Conservation (phyloP, 306 rosid genomes). For the Inga leiocalycina region DNA sequence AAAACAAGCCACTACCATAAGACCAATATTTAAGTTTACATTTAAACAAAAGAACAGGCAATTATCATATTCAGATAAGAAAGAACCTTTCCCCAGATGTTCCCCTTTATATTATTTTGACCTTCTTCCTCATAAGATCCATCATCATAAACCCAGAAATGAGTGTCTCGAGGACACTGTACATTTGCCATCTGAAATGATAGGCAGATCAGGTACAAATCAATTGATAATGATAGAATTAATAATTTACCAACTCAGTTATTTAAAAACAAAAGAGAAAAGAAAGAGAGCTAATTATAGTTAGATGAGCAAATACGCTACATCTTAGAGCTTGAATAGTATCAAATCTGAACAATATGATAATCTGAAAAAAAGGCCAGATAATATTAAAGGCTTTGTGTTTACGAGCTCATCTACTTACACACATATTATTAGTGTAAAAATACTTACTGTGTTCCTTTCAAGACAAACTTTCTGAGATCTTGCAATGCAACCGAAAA, state of each 20-base stretch:
- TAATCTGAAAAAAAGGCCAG: neutral
- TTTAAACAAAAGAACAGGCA: constrained; percentile 37
- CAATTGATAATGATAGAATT: constrained; percentile 19
- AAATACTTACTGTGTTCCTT: constrained; percentile 17
- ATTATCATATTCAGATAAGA: constrained; percentile 53
- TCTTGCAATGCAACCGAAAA: constrained; percentile 17
- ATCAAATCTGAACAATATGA: constrained; percentile 6
- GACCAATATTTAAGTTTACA: constrained; percentile 32
- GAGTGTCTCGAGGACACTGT: constrained; percentile 92
- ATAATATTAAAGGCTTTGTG: constrained; percentile 2
- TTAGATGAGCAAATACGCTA: constrained; percentile 16
- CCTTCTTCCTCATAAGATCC: constrained; percentile 98
- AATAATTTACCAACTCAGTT: constrained; percentile 7
- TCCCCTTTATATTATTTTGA: constrained; percentile 91
- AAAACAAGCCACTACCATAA: constrained; percentile 62
- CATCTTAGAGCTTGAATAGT: neutral
- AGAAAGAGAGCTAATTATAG: constrained; percentile 6
- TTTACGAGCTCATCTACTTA: constrained; percentile 16
- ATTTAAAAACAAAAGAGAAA: neutral
- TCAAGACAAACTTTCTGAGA: constrained; percentile 27
- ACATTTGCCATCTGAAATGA: constrained; percentile 82
- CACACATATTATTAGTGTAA: constrained; percentile 6
- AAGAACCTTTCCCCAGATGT: constrained; percentile 98
- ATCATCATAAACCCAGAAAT: constrained; percentile 95
- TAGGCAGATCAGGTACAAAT: constrained; percentile 26